Percentiles rank a stretch among this genome's conserved stretches.
Evolutionary conservation across 2,329 filamentous ascomycete genomes (phyloP).

Genomic region (Fusarium palustre): DNA sequence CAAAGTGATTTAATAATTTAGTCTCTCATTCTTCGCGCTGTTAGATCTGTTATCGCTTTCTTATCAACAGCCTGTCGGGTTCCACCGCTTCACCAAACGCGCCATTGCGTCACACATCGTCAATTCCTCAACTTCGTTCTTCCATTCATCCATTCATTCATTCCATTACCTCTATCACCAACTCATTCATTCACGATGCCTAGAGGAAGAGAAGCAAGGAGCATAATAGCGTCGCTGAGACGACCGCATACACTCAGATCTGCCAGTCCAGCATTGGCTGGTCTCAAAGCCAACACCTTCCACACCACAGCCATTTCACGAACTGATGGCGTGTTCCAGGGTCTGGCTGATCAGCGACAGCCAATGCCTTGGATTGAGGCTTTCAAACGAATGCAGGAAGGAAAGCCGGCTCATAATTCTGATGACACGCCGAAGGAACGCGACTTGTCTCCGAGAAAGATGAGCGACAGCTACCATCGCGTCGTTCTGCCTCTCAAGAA

Average conservation of each 20-base stretch:
- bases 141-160: too few relatives aligned
- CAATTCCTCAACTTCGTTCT: neutral
- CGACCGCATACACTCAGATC: neutral
- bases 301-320: conserved; percentile 30
- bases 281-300: conserved; percentile 10
- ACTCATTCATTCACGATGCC: conserved; percentile 22
- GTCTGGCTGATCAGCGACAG: conserved; percentile 43
- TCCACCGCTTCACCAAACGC: neutral
- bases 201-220: conserved; percentile 12
- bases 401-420: conserved; percentile 11
- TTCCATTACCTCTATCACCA: neutral
- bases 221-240: conserved; percentile 10
- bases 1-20: neutral
- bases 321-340: conserved; percentile 49
- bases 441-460: conserved; percentile 46
- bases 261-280: neutral
- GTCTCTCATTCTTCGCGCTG: fast-evolving
- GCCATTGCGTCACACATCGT: conserved; percentile 27
- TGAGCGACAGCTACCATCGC: conserved; percentile 50
- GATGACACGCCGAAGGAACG: conserved; percentile 38
- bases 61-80: conserved; percentile 13
- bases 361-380: conserved; percentile 49
- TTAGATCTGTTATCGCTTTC: neutral
- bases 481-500: conserved; percentile 71
- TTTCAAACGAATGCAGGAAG: conserved; percentile 40